Evolutionary conservation across 2,329 filamentous ascomycete genomes (phyloP), one percentile per base, ranked within the genome.

Genomic region (Talaromyces sp.): DNA sequence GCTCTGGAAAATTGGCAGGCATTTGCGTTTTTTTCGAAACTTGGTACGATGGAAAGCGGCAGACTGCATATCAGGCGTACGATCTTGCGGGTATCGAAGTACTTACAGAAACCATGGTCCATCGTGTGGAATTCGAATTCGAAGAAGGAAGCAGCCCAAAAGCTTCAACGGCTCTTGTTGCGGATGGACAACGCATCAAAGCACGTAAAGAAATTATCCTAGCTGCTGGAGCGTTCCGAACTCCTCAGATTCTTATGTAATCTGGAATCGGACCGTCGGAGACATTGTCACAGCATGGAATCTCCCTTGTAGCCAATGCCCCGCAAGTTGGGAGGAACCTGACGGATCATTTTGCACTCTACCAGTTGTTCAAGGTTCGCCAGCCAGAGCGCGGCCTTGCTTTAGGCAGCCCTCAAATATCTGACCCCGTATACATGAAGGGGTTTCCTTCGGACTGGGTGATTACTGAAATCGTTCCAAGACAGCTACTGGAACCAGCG

Each of bases 401-500:
- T 3, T 71, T 75, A 0, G 36, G 63, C 1, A 76, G 74, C 37
- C 67, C 73, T 2, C 53, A 71, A 8, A 76, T 75, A 58, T 63
- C 59, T 1, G 62, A 71, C 51, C 70, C 72, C 0, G 70, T 75
- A 19, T 78, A 76, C 60, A 55, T 62, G 1, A 60, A 70, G 41
- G 76, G 75, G 0, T 61, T 66, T 3, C 74, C 75, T 0, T 56
- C 66, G 45, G 74, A 78, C 62, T 78, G 74, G 63, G 64, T 74
- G 11, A 69, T 71, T 7, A 68, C 74, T 2, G 59, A 63, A 8
- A 65, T 64, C 13, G 63, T 71, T 0, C 67, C 67, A 0, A n/a
- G n/a, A n/a, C n/a, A n/a, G n/a, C n/a, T n/a, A n/a, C n/a, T n/a
- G n/a, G n/a, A n/a, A n/a, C n/a, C n/a, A n/a, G n/a, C n/a, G n/a